Evolutionary conservation across 768 basidiomycete species (phyloP).

Genomic region (Suillus sp.): DNA sequence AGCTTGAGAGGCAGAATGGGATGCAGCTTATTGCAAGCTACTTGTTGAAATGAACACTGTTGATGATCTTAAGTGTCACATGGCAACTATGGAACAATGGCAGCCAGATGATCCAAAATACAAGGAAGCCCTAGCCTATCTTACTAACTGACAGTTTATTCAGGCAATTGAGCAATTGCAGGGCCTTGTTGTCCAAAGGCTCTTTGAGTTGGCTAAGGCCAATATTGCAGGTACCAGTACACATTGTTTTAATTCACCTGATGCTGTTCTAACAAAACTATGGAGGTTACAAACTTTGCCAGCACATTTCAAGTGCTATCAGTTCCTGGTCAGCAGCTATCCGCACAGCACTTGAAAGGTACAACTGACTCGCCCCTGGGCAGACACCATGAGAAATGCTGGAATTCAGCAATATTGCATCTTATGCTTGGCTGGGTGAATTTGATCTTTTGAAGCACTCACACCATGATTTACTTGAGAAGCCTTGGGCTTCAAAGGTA

Average conservation of each 20-base stretch:
- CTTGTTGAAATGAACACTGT: slow-evolving; percentile 7
- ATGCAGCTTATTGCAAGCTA: slow-evolving; percentile 21
- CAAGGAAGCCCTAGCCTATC: slow-evolving; percentile 11
- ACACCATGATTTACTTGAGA: slow-evolving; percentile 29
- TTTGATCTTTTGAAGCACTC: slow-evolving; percentile 38
- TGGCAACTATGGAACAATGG: slow-evolving; percentile 35
- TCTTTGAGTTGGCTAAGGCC: slow-evolving; percentile 43
- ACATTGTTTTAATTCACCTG: slow-evolving; percentile 3
- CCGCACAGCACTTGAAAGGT: slow-evolving; percentile 30
- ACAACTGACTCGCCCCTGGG: slow-evolving; percentile 31
- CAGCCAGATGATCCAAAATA: slow-evolving; percentile 29
- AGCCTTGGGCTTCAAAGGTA: slow-evolving; percentile 27
- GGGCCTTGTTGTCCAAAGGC: slow-evolving; percentile 35
- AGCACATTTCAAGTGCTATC: slow-evolving; percentile 38
- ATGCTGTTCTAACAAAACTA: slow-evolving; percentile 1
- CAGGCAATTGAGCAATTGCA: slow-evolving; percentile 36
- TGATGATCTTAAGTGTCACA: slow-evolving; percentile 18
- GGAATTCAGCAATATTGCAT: slow-evolving; percentile 22
- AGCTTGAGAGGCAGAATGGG: slow-evolving; percentile 25
- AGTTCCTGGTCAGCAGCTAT: slow-evolving; percentile 35
- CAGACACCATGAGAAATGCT: slow-evolving; percentile 20
- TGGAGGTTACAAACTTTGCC: slow-evolving; percentile 35
- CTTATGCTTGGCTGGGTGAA: slow-evolving; percentile 27
- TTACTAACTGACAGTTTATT: slow-evolving; percentile 23
- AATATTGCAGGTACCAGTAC: slow-evolving; percentile 39